These are phyloP conservation scores for Graphilbum ipis-grandicollis DNA, from an alignment of 2,329 filamentous ascomycete genomes.

Conservation along the genomic window DNA sequence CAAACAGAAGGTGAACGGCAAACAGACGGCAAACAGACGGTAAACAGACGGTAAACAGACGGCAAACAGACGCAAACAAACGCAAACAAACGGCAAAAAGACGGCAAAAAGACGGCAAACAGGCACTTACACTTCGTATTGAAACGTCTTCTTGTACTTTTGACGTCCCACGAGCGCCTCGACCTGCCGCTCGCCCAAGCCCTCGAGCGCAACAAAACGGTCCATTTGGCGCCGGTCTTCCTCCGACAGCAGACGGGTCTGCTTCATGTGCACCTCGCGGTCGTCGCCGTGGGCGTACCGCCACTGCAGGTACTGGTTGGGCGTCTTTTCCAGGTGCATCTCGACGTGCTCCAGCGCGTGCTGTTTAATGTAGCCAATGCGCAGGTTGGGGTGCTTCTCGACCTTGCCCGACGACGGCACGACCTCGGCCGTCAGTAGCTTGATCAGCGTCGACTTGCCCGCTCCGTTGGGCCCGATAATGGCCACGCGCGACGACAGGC, in stretches of 20 bases:
- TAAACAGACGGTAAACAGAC: too few relatives aligned
- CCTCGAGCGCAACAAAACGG: conserved; percentile 74
- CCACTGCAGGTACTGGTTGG: conserved; percentile 98
- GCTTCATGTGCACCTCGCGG: conserved; percentile 92
- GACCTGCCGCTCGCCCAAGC: conserved; percentile 58
- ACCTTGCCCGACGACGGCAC: conserved; percentile 73
- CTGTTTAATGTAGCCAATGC: conserved; percentile 99
- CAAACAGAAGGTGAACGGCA: too few relatives aligned
- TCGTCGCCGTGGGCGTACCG: conserved; percentile 95
- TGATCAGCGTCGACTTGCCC: conserved; percentile 95
- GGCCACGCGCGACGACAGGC: conserved; percentile 79
- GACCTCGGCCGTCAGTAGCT: conserved; percentile 83
- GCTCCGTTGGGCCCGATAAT: conserved; percentile 97
- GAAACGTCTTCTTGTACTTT: conserved; percentile 98
- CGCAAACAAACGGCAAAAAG: too few relatives aligned
- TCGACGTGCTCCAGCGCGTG: conserved; percentile 98
- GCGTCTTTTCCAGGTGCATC: conserved; percentile 98
- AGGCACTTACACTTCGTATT: conserved; percentile 77
- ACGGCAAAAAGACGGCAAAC: background rate
- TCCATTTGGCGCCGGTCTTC: conserved; percentile 85
- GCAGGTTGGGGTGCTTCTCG: conserved; percentile 95
- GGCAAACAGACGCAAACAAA: too few relatives aligned
- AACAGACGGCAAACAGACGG: too few relatives aligned
- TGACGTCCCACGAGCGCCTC: conserved; percentile 88
- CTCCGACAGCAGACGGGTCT: conserved; percentile 76